A percentile compares a stretch with the other conserved stretches of the same genome.
These are phyloP conservation scores for Pythium folliculosum DNA, from an alignment of 352 stramenopile genomes.

Conservation along the genomic window DNA sequence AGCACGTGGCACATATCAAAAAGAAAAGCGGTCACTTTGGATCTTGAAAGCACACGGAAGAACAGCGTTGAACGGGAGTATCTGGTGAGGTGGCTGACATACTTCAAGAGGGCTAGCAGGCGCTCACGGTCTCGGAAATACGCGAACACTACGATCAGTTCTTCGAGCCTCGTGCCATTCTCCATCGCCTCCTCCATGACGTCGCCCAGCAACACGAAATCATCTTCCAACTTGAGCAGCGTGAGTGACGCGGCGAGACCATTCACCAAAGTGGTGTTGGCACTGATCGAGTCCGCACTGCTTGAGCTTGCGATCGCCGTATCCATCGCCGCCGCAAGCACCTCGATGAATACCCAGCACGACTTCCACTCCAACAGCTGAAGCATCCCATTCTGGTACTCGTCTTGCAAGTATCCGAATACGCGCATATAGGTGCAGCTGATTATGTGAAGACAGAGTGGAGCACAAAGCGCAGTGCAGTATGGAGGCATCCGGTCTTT, in stretches of 20 bases:
- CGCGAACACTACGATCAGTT: slow-evolving; percentile 53
- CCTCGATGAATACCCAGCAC: slow-evolving; percentile 56
- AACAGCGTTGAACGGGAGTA: slow-evolving; percentile 35
- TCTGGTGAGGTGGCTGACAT: slow-evolving; percentile 38
- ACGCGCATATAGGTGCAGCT: slow-evolving; percentile 46
- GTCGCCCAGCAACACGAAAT: slow-evolving; percentile 40
- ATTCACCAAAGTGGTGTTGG: slow-evolving; percentile 35
- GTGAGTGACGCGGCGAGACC: slow-evolving; percentile 43
- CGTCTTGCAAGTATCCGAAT: slow-evolving; percentile 40
- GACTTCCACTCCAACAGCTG: slow-evolving; percentile 34
- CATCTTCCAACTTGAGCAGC: slow-evolving; percentile 34
- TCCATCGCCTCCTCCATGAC: slow-evolving; percentile 50
- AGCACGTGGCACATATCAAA: slow-evolving; percentile 69
- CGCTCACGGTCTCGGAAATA: slow-evolving; percentile 41
- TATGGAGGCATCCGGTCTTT: slow-evolving; percentile 44
- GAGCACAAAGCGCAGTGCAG: slow-evolving; percentile 37
- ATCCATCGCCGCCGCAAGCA: slow-evolving; percentile 33
- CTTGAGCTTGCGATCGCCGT: not conserved
- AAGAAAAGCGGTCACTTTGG: slow-evolving; percentile 49
- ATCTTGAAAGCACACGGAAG: slow-evolving; percentile 58
- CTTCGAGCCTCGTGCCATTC: slow-evolving; percentile 36
- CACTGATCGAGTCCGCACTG: slow-evolving; percentile 2
- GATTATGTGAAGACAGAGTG: slow-evolving; percentile 22
- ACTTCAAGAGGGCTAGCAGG: slow-evolving; percentile 49
- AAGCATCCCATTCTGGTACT: slow-evolving; percentile 46